Percentiles rank a stretch among this genome's conserved stretches.
phyloP scores from a whole-genome alignment of 1,139 yeast genomes.

The Geotrichum citri-aurantii region DNA sequence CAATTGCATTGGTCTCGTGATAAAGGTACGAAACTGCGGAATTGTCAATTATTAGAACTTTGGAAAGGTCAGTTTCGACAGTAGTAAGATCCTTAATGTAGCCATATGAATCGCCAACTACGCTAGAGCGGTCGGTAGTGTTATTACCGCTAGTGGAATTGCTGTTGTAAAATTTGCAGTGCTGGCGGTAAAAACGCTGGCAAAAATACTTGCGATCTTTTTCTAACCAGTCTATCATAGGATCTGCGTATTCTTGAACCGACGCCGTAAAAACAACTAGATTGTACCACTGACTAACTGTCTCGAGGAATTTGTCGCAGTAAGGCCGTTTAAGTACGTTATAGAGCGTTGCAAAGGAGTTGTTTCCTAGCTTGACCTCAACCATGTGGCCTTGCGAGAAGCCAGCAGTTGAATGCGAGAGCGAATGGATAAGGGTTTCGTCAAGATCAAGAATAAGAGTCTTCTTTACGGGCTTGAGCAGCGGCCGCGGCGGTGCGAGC shows the following conservation, averaged over 20 bases:
- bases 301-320: constrained; percentile 75
- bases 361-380: constrained; percentile 66
- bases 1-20: constrained; percentile 82
- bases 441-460: constrained; percentile 83
- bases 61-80: constrained; percentile 53
- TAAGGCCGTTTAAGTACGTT: constrained; percentile 89
- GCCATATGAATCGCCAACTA: constrained; percentile 45
- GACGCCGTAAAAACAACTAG: constrained; percentile 59
- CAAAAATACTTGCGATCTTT: constrained; percentile 47
- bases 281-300: constrained; percentile 82
- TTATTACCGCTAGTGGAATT: background rate
- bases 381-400: constrained; percentile 65
- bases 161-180: constrained; percentile 51
- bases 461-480: constrained; percentile 36
- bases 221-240: constrained; percentile 87
- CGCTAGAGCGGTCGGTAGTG: background rate
- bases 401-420: constrained; percentile 52
- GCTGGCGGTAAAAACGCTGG: constrained; percentile 67
- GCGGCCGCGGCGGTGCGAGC: constrained; percentile 16
- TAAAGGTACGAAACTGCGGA: constrained; percentile 83
- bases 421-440: constrained; percentile 88
- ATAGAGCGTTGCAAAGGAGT: constrained; percentile 64
- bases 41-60: constrained; percentile 79
- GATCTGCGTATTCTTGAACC: constrained; percentile 93
- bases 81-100: constrained; percentile 78